A percentile compares a stretch with the other conserved stretches of the same genome.
phyloP scores from a whole-genome alignment of 2,329 filamentous ascomycete species.

The Clathrospora elynae region DNA sequence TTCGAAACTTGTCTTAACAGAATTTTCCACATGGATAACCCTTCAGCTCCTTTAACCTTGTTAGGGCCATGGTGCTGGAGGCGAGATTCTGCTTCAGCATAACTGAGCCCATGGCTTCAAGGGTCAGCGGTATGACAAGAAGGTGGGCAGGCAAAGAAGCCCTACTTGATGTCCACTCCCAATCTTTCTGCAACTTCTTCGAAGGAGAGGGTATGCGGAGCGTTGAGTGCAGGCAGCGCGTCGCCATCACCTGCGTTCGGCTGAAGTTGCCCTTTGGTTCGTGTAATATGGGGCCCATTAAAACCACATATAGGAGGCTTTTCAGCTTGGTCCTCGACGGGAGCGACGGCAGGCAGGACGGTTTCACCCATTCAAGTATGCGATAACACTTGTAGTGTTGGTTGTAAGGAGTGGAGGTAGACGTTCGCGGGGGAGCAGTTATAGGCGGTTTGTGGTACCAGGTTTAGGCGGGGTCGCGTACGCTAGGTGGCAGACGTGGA shows the following conservation, averaged over 20 bases:
- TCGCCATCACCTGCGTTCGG: constrained; percentile 27
- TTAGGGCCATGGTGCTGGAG: constrained; percentile 71
- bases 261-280: constrained; percentile 30
- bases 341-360: constrained; percentile 46
- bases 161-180: constrained; percentile 45
- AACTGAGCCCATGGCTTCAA: constrained; percentile 64
- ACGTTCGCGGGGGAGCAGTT: constrained; percentile 38
- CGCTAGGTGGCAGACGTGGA: constrained; percentile 40
- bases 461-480: constrained; percentile 39
- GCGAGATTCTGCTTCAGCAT: constrained; percentile 67
- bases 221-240: constrained; percentile 31
- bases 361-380: constrained; percentile 53
- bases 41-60: constrained; percentile 71
- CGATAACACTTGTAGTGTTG: constrained; percentile 43
- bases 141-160: background rate
- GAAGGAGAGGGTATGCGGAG: constrained; percentile 46
- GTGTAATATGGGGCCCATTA: constrained; percentile 39
- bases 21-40: constrained; percentile 75
- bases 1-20: constrained; percentile 78
- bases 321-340: constrained; percentile 46
- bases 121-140: constrained; percentile 24
- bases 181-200: constrained; percentile 44
- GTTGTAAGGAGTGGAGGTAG: constrained; percentile 28
- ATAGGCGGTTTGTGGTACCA: constrained; percentile 35
- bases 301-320: constrained; percentile 52